Evolutionary conservation across 495 filamentous ascomycete species (phyloP).

Genomic region (Staphylotrichum tortipilum): DNA sequence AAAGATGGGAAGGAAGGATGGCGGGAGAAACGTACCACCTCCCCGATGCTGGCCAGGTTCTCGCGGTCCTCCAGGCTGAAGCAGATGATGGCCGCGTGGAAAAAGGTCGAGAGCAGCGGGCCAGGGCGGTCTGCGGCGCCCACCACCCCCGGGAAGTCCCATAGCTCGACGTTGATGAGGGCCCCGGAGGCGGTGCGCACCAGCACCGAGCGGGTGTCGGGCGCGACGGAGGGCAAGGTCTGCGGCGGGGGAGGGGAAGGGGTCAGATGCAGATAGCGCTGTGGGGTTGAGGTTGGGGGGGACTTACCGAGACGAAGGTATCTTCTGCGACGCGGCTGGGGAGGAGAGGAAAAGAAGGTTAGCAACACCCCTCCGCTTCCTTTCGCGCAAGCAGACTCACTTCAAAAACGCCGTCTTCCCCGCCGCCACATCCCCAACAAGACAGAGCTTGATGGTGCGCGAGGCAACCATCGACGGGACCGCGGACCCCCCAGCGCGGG

Average conservation of each 20-base stretch:
- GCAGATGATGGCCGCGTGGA: slow-evolving; percentile 26
- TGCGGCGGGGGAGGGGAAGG: background rate
- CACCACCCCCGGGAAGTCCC: slow-evolving; percentile 22
- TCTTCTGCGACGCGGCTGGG: slow-evolving; percentile 3
- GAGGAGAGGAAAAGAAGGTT: background rate
- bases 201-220: slow-evolving; percentile 9
- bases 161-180: slow-evolving; percentile 18
- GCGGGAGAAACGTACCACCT: slow-evolving; percentile 14
- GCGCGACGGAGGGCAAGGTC: slow-evolving; percentile 8
- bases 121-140: background rate
- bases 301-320: background rate
- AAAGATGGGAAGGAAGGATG: no score
- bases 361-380: background rate
- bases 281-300: no score
- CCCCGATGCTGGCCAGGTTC: slow-evolving; percentile 5
- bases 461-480: background rate
- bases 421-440: slow-evolving; percentile 14
- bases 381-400: background rate
- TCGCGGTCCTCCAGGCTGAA: slow-evolving; percentile 17
- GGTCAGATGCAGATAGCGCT: background rate
- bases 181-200: slow-evolving; percentile 3
- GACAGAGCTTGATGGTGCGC: slow-evolving; percentile 15
- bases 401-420: slow-evolving; percentile 20
- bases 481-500: background rate
- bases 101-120: slow-evolving; percentile 14